Conservation (phyloP, 1,139 yeast genomes). For the Taiozyma sp. region DNA sequence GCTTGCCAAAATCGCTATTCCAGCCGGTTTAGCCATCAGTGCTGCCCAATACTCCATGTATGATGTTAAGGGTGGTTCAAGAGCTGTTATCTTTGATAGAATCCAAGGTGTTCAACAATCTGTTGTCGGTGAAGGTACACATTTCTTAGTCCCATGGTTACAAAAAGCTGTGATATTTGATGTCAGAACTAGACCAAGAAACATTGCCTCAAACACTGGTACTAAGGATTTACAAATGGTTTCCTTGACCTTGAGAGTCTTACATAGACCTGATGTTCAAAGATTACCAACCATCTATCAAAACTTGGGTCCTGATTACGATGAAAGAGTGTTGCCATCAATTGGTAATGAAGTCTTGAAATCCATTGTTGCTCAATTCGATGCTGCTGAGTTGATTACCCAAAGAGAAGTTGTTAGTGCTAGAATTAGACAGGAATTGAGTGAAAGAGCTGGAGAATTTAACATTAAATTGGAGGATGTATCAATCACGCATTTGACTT, state of each 20-base stretch:
- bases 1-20: slow-evolving; percentile 48
- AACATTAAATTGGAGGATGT: slow-evolving; percentile 93
- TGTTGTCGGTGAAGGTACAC: slow-evolving; percentile 96
- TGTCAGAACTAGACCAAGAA: slow-evolving; percentile 89
- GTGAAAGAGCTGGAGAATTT: slow-evolving; percentile 83
- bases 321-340: slow-evolving; percentile 95
- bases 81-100: slow-evolving; percentile 95
- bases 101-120: slow-evolving; percentile 79
- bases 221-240: slow-evolving; percentile 97
- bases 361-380: slow-evolving; percentile 95
- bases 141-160: slow-evolving; percentile 92
- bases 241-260: slow-evolving; percentile 84
- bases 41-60: slow-evolving; percentile 73
- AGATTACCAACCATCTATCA: slow-evolving; percentile 85
- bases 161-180: slow-evolving; percentile 89
- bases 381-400: slow-evolving; percentile 95
- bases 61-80: slow-evolving; percentile 92
- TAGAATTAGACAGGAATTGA: slow-evolving; percentile 82
- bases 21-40: slow-evolving; percentile 63
- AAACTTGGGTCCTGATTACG: slow-evolving; percentile 88
- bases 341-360: slow-evolving; percentile 95
- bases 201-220: slow-evolving; percentile 92
- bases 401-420: slow-evolving; percentile 95
- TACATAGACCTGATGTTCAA: slow-evolving; percentile 89
- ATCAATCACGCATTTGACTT: slow-evolving; percentile 96